These are phyloP conservation scores for Typha latifolia DNA, from an alignment of 176 grass and related monocot genomes.

Conservation along the genomic window DNA sequence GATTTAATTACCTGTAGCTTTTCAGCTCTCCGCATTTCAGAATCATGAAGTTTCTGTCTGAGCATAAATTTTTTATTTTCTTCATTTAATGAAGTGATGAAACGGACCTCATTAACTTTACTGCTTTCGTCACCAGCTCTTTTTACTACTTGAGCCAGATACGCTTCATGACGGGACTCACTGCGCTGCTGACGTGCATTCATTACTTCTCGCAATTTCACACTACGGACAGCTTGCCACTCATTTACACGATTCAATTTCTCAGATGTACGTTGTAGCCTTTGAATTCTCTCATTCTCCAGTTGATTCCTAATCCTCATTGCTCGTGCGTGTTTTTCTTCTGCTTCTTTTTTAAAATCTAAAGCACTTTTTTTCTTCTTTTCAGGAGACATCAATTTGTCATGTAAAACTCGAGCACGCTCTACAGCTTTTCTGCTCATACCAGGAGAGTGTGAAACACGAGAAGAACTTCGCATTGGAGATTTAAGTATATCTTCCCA, in stretches of 20 bases:
- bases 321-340: conserved; percentile 92
- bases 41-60: conserved; percentile 89
- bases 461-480: conserved; percentile 60
- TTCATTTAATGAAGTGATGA: conserved; percentile 96
- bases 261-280: conserved; percentile 90
- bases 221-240: conserved; percentile 89
- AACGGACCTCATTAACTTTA: conserved; percentile 99
- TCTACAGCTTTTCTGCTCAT: conserved; percentile 73
- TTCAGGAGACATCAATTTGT: conserved; percentile 98
- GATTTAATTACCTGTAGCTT: conserved; percentile 95
- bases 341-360: conserved; percentile 88
- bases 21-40: conserved; percentile 94
- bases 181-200: conserved; percentile 86
- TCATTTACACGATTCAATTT: conserved; percentile 95
- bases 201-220: conserved; percentile 91
- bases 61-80: conserved; percentile 95
- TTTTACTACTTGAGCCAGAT: conserved; percentile 86
- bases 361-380: conserved; percentile 96
- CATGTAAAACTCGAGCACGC: conserved; percentile 77
- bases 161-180: conserved; percentile 85
- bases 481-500: conserved; percentile 98
- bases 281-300: conserved; percentile 94
- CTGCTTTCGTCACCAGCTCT: conserved; percentile 95
- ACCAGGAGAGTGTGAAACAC: conserved; percentile 71
- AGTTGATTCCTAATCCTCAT: conserved; percentile 88